phyloP scores from a whole-genome alignment of 2,329 filamentous ascomycete species.

The Beauveria caledonica region DNA sequence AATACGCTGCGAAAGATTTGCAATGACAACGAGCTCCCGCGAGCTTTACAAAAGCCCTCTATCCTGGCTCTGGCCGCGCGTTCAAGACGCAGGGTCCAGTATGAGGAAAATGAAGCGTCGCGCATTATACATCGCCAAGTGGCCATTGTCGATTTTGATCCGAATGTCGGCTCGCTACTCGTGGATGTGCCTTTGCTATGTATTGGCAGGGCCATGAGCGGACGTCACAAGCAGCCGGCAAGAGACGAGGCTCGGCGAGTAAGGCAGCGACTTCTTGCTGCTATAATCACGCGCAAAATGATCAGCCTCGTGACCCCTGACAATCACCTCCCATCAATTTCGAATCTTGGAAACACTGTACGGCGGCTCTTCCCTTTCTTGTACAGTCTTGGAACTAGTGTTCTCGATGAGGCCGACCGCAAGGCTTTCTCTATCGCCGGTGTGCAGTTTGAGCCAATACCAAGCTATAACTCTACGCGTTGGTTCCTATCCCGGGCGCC shows the following conservation, averaged over 20 bases:
- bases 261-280: conserved; percentile 36
- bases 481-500: conserved; percentile 42
- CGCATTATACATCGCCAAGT: conserved; percentile 41
- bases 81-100: conserved; percentile 35
- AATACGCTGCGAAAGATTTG: conserved; percentile 72
- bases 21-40: conserved; percentile 51
- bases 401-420: conserved; percentile 13
- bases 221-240: conserved; percentile 14
- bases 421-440: conserved; percentile 35
- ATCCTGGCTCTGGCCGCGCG: conserved; percentile 54
- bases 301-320: conserved; percentile 45
- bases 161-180: conserved; percentile 39
- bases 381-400: conserved; percentile 11
- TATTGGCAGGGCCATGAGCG: background rate
- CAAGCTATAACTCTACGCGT: conserved; percentile 15
- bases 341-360: conserved; percentile 37
- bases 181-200: conserved; percentile 34
- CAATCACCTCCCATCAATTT: conserved; percentile 30
- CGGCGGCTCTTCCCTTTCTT: conserved; percentile 42
- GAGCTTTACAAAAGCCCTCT: conserved; percentile 56
- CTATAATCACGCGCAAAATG: conserved; percentile 38
- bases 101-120: conserved; percentile 44
- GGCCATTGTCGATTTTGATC: conserved; percentile 38
- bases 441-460: conserved; percentile 30
- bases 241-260: conserved; percentile 20